A percentile compares a stretch with the other conserved stretches of the same genome.
Conservation (phyloP, 2,329 filamentous ascomycete species). For the Tolypocladium endophyticum region DNA sequence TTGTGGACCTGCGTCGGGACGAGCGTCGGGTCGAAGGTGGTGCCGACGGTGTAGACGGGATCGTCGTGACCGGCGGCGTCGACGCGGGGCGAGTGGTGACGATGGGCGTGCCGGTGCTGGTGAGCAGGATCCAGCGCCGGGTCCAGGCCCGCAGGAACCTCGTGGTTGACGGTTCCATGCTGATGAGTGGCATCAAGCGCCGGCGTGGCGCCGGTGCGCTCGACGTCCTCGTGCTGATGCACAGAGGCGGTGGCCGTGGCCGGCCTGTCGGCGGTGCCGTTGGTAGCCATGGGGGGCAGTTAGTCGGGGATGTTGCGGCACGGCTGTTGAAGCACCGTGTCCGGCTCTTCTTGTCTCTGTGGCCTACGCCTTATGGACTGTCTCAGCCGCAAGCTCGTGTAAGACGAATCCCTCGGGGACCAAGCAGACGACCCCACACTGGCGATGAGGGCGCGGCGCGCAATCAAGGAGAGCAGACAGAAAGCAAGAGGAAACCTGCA, state of each 20-base stretch:
- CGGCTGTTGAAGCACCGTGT: neutral
- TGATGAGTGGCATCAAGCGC: slow-evolving; percentile 27
- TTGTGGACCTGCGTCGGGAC: slow-evolving; percentile 17
- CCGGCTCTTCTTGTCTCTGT: neutral
- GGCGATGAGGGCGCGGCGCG: neutral
- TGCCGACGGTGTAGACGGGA: slow-evolving; percentile 35
- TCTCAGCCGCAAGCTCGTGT: neutral
- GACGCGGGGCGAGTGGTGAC: slow-evolving; percentile 27
- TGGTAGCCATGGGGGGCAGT: neutral
- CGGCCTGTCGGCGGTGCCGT: neutral
- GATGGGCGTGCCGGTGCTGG: slow-evolving; percentile 33
- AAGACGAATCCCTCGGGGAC: neutral
- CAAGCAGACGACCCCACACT: neutral
- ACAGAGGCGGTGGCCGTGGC: neutral
- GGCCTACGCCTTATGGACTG: neutral
- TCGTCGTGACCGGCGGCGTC: slow-evolving; percentile 25
- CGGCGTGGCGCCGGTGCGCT: slow-evolving; percentile 15
- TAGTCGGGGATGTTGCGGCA: neutral
- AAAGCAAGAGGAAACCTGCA: neutral
- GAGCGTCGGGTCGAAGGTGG: slow-evolving; percentile 20
- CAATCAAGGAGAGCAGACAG: neutral
- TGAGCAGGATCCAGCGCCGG: slow-evolving; percentile 24
- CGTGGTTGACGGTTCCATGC: slow-evolving; percentile 29
- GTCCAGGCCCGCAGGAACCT: slow-evolving; percentile 8
- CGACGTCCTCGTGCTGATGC: neutral